A percentile compares a stretch with the other conserved stretches of the same genome.
These are phyloP conservation scores for Pneumocystis murina DNA, from an alignment of 1,139 yeast species.

Conservation along the genomic window DNA sequence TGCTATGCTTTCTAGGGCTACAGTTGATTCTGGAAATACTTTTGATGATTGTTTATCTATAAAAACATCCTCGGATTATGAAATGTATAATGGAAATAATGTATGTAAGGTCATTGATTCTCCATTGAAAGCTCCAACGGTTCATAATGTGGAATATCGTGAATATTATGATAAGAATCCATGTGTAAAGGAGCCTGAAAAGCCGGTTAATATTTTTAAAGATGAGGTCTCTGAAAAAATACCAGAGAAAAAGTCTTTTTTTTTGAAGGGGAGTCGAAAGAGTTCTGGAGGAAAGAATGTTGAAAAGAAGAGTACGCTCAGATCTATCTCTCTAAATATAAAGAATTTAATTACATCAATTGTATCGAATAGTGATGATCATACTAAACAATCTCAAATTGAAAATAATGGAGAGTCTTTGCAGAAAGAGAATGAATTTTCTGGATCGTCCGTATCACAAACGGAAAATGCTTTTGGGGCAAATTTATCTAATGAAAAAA, in stretches of 20 bases:
- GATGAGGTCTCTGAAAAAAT: not conserved
- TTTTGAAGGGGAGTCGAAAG: not conserved
- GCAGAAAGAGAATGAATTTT: not conserved
- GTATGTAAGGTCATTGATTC: not conserved
- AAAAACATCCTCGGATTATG: not conserved
- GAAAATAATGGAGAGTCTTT: not conserved
- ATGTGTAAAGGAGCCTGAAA: not conserved
- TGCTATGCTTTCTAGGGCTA: not conserved
- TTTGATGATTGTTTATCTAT: not conserved
- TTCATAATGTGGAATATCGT: not conserved
- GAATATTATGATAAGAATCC: not conserved
- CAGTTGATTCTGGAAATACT: not conserved
- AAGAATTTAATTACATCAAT: not conserved
- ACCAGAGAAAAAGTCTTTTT: not conserved
- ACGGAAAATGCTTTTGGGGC: not conserved
- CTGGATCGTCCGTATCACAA: not conserved
- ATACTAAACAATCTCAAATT: not conserved
- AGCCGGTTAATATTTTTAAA: not conserved
- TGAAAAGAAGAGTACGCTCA: not conserved
- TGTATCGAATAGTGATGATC: not conserved
- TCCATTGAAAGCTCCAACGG: not conserved
- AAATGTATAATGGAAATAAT: not conserved
- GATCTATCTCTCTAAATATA: not conserved
- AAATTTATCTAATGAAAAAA: not conserved
- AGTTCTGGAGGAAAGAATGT: not conserved